phyloP scores from a whole-genome alignment of 116 monocot genomes.

The Posidonia oceanica region DNA sequence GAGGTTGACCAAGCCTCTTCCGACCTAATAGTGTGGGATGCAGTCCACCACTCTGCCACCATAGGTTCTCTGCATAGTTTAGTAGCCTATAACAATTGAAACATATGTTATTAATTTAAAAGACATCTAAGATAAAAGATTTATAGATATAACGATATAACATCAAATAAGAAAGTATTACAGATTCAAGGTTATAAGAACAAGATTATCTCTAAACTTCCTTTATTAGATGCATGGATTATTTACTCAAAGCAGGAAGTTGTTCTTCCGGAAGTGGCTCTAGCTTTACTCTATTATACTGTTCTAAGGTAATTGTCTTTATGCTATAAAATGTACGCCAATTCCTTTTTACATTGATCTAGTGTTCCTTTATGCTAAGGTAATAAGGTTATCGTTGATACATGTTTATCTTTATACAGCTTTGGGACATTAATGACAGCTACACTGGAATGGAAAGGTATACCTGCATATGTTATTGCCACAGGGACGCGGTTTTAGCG shows the following conservation, averaged over 20 bases:
- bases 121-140: too few relatives aligned
- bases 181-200: too few relatives aligned
- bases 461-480: conserved; percentile 80
- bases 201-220: conserved; percentile 34
- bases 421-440: conserved; percentile 95
- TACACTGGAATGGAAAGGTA: conserved; percentile 80
- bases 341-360: too few relatives aligned
- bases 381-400: neutral
- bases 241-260: conserved; percentile 72
- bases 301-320: conserved; percentile 46
- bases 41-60: too few relatives aligned
- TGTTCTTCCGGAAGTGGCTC: conserved; percentile 69
- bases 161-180: too few relatives aligned
- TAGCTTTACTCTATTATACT: conserved; percentile 79
- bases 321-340: neutral
- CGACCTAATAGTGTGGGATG: too few relatives aligned
- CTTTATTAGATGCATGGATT: conserved; percentile 61
- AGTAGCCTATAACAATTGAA: too few relatives aligned
- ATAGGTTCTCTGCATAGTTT: too few relatives aligned
- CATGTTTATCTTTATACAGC: conserved; percentile 23
- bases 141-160: too few relatives aligned
- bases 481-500: conserved; percentile 71
- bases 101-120: too few relatives aligned
- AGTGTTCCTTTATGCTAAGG: too few relatives aligned
- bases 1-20: too few relatives aligned